A percentile compares a stretch with the other conserved stretches of the same genome.
Conservation (phyloP, 345 rosid species). For the Salix exigua region DNA sequence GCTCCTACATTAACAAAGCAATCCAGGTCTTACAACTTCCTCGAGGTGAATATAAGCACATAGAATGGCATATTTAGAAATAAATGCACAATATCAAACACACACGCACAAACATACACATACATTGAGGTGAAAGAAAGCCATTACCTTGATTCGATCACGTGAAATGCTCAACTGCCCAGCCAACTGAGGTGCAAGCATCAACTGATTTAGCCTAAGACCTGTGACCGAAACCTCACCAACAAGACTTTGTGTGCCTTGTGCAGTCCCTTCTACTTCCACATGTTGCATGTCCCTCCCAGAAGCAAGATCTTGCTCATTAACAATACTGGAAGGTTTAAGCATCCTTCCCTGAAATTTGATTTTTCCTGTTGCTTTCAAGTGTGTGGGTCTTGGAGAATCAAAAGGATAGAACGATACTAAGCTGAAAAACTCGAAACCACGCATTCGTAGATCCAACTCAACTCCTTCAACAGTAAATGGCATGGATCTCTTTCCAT, state of each 20-base stretch:
- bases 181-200: slow-evolving; percentile 83
- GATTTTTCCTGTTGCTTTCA: slow-evolving; percentile 89
- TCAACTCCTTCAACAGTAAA: slow-evolving; percentile 86
- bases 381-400: slow-evolving; percentile 87
- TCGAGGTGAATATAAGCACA: not conserved
- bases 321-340: slow-evolving; percentile 27
- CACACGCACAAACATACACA: too few species aligned
- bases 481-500: slow-evolving; percentile 44
- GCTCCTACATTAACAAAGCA: slow-evolving; percentile 1
- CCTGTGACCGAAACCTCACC: slow-evolving; percentile 87
- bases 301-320: slow-evolving; percentile 28
- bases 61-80: not conserved
- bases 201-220: slow-evolving; percentile 87
- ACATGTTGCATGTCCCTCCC: slow-evolving; percentile 29
- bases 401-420: slow-evolving; percentile 84
- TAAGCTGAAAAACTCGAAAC: slow-evolving; percentile 89
- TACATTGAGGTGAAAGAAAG: slow-evolving; percentile 6
- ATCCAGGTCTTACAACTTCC: slow-evolving; percentile 1
- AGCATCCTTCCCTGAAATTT: slow-evolving; percentile 82
- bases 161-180: slow-evolving; percentile 77
- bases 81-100: not conserved
- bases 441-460: slow-evolving; percentile 90
- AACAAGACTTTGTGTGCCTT: slow-evolving; percentile 42
- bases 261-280: slow-evolving; percentile 22
- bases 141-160: slow-evolving; percentile 64